A percentile compares a stretch with the other conserved stretches of the same genome.
Conservation (phyloP, 768 basidiomycete genomes). For the Leccinum variicolor region DNA sequence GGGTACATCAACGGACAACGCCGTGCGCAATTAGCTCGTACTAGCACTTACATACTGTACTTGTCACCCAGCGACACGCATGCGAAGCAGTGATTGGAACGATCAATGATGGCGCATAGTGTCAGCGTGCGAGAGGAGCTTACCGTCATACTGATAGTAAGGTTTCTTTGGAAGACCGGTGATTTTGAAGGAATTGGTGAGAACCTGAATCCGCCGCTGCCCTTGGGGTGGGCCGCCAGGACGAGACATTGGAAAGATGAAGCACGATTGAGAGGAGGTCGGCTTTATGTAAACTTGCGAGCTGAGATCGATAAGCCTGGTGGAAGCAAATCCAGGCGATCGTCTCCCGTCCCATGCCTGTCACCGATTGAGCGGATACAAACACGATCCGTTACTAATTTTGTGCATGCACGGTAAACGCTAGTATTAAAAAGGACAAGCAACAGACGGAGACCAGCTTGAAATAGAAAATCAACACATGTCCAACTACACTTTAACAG, state of each 20-base stretch:
- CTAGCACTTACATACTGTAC: conserved; percentile 26
- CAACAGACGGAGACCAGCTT: conserved; percentile 23
- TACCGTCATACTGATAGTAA: conserved; percentile 35
- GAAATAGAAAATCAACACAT: conserved; percentile 25
- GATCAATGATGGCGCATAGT: conserved; percentile 1
- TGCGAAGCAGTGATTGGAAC: conserved; percentile 6
- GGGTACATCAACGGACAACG: not conserved
- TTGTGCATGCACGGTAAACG: not conserved
- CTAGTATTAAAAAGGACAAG: conserved; percentile 24
- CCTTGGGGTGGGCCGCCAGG: conserved; percentile 14
- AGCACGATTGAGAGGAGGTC: not conserved
- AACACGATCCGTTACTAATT: not conserved
- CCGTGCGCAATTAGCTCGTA: not conserved
- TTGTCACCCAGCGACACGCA: not conserved
- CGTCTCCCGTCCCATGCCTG: not conserved
- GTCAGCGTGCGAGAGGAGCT: conserved; percentile 5
- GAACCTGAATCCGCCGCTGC: conserved; percentile 21
- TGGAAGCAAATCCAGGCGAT: conserved; percentile 4
- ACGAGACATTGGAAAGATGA: conserved; percentile 23
- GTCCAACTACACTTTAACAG: conserved; percentile 23
- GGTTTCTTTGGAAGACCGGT: conserved; percentile 20
- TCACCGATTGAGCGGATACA: not conserved
- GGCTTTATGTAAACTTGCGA: conserved; percentile 9
- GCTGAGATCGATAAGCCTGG: conserved; percentile 27
- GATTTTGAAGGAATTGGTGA: conserved; percentile 34